Evolutionary conservation across 23 red algal genomes (phyloP), one percentile per base, ranked within the genome.

Genomic region (Agarophyton chilense): DNA sequence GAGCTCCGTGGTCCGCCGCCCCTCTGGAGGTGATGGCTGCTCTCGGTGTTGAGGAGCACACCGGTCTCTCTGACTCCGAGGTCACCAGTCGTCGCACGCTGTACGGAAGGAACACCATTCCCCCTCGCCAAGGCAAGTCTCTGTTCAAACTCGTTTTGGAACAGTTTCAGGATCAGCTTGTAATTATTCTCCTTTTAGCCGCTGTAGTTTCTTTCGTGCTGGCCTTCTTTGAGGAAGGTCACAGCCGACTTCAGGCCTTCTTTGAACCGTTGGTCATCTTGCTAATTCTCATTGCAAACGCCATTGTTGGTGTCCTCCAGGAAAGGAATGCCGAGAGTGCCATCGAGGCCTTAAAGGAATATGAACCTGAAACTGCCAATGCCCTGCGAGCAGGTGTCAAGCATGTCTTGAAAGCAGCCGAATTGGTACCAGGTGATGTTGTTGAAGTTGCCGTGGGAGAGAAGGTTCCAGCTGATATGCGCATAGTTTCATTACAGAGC

Each of bases 161-260:
- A 56, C 96, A 98, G 89, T 98, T 98, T 82, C 66, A 98, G 54
- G 96, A 98, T 33, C 93, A 94, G 72, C 86, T 98, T 34, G 96
- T 98, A 8, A 58, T 95, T 31, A 98, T 98, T 42, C 77, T 98
- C 14, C 57, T 98, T 21, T 24, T 76, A 24, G 96, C 96, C 8
- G 96, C 96, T 1, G 83, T 84, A n/a, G 82, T 95, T 16, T 98
- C 96, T 10, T 94, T 98, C 66, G 60, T 94, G 22, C 49, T 98
- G 19, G 96, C 96, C 18, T 75, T 95, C 31, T 98, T 98, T 63
- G 95, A 98, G 47, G 89, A 85, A 39, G 79, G 47, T 0, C 92
- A 98, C 34, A 91, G 83, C 40, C 93, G 90, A 9, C 45, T 90
- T 35, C 86, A 89, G 36, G 96, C 92, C 14, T 95, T 98, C 58